Base-by-base conservation (phyloP, 306 rosid genomes). In the Luffa acutangula region DNA sequence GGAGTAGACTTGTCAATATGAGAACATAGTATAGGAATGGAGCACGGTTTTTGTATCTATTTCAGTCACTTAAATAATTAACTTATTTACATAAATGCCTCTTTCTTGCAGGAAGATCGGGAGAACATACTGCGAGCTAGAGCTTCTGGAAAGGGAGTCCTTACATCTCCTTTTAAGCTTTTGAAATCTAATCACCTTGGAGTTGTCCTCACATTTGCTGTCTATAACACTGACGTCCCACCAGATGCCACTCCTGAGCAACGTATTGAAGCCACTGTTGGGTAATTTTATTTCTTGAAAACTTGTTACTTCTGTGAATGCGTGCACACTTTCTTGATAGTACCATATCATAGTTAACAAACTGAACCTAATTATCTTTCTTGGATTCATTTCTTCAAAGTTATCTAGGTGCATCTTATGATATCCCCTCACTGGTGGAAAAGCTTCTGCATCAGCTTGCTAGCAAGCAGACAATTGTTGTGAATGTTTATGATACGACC, bases 381-480 rank as follows among this genome's bases (percentile, higher is more conserved):
- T 76, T 66, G 77, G 72, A 78, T 46, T 62, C 67, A 33, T 46
- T 82, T 70, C 71, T 21, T 78, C 63, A 78, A 80, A 94, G 98
- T 83, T 95, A 95, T 87, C 87, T 95, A 37, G 98, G 98, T 79
- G 98, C 98, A 60, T 90, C 97, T 59, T 95, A 95, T 36, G 98
- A 95, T 82, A 92, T 95, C 66, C 98, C 96, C 21, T 95, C 98
- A 25, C 85, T 95, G 63, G 98, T 95, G 83, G 97, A 95, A 88
- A 95, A 92, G 89, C 98, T 95, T 84, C 90, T 95, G 80, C 93
- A 95, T 85, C 98, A 95, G 85, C 98, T 95, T 87, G 97, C 98
- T 78, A 89, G 98, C 91, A 91, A 95, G 88, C 93, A 95, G 85
- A 95, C 95, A 74, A 95, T 95, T 81, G 97, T 91, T 78, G 98